A percentile compares a stretch with the other conserved stretches of the same genome.
Conservation (phyloP, 805 yeast species). For the Wickerhamomyces rabaulensis region DNA sequence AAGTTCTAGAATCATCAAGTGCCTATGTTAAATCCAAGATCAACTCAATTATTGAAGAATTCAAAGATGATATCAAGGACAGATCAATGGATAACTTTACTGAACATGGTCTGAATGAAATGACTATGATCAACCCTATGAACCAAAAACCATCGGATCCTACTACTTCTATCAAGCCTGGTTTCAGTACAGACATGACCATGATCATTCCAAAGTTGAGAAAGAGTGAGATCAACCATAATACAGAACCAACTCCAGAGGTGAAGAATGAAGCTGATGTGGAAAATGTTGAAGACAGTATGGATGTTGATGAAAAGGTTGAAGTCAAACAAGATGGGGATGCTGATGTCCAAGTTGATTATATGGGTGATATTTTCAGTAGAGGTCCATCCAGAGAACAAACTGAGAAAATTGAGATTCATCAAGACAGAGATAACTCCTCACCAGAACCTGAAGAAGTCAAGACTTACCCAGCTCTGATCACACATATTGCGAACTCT, state of each 20-base stretch:
- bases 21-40: conserved; percentile 19
- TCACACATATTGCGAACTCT: conserved; percentile 5
- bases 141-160: conserved; percentile 12
- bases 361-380: conserved; percentile 19
- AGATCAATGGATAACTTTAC: conserved; percentile 10
- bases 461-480: conserved; percentile 1
- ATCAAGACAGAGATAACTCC: background rate
- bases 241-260: background rate
- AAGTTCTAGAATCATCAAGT: conserved; percentile 4
- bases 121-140: conserved; percentile 26
- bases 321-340: conserved; percentile 1
- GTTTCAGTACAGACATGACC: conserved; percentile 29
- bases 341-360: conserved; percentile 9
- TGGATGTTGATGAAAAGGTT: conserved; percentile 10
- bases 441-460: background rate
- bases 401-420: conserved; percentile 3
- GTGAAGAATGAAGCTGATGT: conserved; percentile 1
- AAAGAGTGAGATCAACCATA: background rate
- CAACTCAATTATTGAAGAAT: conserved; percentile 20
- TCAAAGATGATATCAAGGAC: conserved; percentile 16
- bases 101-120: conserved; percentile 18
- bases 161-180: conserved; percentile 8
- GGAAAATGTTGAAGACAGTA: conserved; percentile 1
- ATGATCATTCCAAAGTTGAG: conserved; percentile 29
- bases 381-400: conserved; percentile 5